phyloP scores from a whole-genome alignment of 2,329 filamentous ascomycete genomes.

The Pseudogymnoascus sp. region DNA sequence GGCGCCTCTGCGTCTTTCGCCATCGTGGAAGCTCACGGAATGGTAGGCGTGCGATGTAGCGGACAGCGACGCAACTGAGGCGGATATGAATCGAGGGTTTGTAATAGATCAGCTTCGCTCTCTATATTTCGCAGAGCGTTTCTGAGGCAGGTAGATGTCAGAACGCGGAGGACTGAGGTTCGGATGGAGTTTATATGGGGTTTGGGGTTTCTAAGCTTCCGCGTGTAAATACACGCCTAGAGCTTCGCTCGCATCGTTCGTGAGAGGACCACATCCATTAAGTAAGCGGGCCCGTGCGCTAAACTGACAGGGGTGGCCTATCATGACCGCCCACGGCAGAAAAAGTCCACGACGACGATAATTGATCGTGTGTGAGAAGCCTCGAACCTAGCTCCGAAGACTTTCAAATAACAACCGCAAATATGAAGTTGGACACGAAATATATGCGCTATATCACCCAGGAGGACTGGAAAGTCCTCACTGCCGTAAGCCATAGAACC shows the following conservation, averaged over 20 bases:
- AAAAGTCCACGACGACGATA: conserved; percentile 12
- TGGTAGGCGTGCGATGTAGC: not conserved
- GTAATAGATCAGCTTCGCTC: not conserved
- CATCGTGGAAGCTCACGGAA: conserved; percentile 49
- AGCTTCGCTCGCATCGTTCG: conserved; percentile 6
- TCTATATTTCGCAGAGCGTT: not conserved
- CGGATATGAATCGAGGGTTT: not conserved
- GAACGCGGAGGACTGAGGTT: not conserved
- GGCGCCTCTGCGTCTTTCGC: conserved; percentile 86
- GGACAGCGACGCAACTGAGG: conserved; percentile 1
- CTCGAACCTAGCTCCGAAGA: not conserved
- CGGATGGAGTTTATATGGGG: conserved; percentile 6
- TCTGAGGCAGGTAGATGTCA: not conserved
- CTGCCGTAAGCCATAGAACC: conserved; percentile 56
- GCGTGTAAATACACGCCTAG: conserved; percentile 9
- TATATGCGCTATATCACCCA: conserved; percentile 83
- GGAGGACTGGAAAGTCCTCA: conserved; percentile 93
- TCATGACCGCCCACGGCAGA: conserved; percentile 14
- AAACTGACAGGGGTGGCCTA: conserved; percentile 7
- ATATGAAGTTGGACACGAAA: conserved; percentile 92
- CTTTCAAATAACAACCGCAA: conserved; percentile 17
- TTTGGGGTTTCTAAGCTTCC: conserved; percentile 9
- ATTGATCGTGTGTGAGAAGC: conserved; percentile 6
- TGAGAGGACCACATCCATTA: conserved; percentile 7
- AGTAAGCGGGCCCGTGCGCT: conserved; percentile 8